A percentile compares a stretch with the other conserved stretches of the same genome.
Evolutionary conservation across 1,139 yeast genomes (phyloP).

Genomic region (Keqinozyma sinolaborantium): DNA sequence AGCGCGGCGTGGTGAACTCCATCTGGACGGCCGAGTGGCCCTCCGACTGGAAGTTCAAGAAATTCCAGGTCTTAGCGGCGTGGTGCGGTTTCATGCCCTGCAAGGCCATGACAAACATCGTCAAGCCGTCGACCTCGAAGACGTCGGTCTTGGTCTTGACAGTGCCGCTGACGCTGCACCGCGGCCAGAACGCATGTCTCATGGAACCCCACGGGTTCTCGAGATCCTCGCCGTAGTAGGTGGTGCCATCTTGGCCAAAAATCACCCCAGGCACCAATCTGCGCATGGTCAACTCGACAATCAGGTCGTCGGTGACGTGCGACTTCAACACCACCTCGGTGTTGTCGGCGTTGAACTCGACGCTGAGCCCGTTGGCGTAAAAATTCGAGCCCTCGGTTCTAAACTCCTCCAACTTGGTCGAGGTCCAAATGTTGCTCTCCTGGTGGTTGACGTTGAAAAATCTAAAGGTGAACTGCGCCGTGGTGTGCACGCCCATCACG

Average conservation of each 20-base stretch:
- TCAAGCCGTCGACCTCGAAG: constrained; percentile 47
- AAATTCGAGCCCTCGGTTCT: constrained; percentile 75
- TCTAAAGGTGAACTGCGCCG: constrained; percentile 93
- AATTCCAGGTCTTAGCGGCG: constrained; percentile 97
- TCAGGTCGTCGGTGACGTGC: constrained; percentile 63
- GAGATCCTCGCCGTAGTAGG: constrained; percentile 79
- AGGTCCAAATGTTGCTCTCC: constrained; percentile 68
- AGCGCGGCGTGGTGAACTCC: constrained; percentile 94
- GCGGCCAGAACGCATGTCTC: constrained; percentile 97
- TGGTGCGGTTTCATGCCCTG: constrained; percentile 99
- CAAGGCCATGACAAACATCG: constrained; percentile 95
- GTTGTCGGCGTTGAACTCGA: constrained; percentile 58
- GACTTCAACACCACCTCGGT: constrained; percentile 59
- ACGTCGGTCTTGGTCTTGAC: constrained; percentile 32
- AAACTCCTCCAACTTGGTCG: constrained; percentile 83
- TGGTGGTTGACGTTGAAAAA: constrained; percentile 54
- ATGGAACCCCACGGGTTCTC: constrained; percentile 93
- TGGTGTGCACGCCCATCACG: constrained; percentile 82
- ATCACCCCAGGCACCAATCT: constrained; percentile 78
- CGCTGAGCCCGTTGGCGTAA: constrained; percentile 65
- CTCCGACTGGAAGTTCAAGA: constrained; percentile 81
- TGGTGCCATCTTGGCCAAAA: constrained; percentile 83
- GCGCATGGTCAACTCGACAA: constrained; percentile 63
- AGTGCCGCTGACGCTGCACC: constrained; percentile 68
- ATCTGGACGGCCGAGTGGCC: constrained; percentile 74